phyloP scores from a whole-genome alignment of 2,329 filamentous ascomycete species.

The Fusarium beomiforme region DNA sequence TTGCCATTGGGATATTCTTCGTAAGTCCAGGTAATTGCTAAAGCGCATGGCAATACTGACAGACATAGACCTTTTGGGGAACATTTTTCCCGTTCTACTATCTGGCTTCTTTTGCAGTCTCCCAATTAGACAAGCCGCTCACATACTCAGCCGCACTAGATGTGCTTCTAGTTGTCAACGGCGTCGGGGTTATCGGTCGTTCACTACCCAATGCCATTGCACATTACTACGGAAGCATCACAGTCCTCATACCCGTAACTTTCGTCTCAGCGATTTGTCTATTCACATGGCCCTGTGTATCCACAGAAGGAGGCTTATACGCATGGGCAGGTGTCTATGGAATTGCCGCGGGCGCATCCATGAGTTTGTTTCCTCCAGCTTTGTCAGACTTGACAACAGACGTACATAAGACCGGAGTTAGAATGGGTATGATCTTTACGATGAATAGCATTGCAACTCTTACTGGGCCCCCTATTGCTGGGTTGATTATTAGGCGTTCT shows the following conservation, averaged over 20 bases:
- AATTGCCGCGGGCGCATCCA: neutral
- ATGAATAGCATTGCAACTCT: neutral
- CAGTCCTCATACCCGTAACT: neutral
- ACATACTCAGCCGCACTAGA: neutral
- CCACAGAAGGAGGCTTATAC: neutral
- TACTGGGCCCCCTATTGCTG: neutral
- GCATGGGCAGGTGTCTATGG: neutral
- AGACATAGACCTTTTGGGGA: neutral
- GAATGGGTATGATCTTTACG: neutral
- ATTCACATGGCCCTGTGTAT: neutral
- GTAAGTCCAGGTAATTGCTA: neutral
- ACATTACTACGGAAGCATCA: neutral
- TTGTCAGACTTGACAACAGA: neutral
- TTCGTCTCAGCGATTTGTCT: neutral
- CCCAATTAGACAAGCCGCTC: neutral
- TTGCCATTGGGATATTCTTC: conserved; percentile 9
- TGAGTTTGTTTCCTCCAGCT: neutral
- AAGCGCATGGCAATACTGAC: neutral
- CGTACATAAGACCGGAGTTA: neutral
- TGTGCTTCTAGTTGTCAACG: conserved; percentile 1
- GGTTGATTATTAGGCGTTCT: neutral
- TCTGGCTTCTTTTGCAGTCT: neutral
- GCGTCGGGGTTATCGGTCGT: neutral
- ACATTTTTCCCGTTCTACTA: conserved; percentile 16
- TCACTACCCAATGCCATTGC: conserved; percentile 2